Evolutionary conservation across 1,284 basidiomycete species (phyloP).

Genomic region (Heliocybe sulcata): DNA sequence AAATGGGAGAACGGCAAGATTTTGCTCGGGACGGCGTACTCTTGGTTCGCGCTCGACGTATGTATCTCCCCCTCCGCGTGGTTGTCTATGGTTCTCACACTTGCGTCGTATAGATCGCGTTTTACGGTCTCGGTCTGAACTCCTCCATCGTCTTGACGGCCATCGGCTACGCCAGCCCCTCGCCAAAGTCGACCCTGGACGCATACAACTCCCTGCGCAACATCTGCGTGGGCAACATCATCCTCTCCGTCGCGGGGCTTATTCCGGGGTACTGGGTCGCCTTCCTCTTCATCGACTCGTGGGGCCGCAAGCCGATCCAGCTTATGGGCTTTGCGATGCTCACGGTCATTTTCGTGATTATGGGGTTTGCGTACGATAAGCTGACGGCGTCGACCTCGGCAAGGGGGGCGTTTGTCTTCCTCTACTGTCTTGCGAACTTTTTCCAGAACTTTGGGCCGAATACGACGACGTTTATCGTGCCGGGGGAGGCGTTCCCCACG

Average conservation of each 20-base stretch:
- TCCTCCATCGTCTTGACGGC: constrained; percentile 55
- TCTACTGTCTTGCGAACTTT: constrained; percentile 72
- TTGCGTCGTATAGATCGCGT: constrained; percentile 61
- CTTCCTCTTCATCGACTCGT: constrained; percentile 63
- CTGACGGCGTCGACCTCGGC: constrained; percentile 46
- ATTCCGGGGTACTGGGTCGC: constrained; percentile 73
- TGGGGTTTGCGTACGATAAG: constrained; percentile 69
- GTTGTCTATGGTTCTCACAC: constrained; percentile 3
- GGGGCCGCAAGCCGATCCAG: constrained; percentile 74
- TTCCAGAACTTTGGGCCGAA: constrained; percentile 80
- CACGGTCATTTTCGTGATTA: constrained; percentile 55
- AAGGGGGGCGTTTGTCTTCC: constrained; percentile 65
- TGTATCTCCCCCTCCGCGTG: constrained; percentile 18
- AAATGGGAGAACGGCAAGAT: constrained; percentile 61
- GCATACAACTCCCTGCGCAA: constrained; percentile 48
- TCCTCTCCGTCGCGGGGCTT: constrained; percentile 64
- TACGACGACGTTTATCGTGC: constrained; percentile 77
- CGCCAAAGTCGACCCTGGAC: constrained; percentile 25
- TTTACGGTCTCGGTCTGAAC: constrained; percentile 83
- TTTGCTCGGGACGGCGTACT: constrained; percentile 54
- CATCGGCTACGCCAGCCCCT: constrained; percentile 48
- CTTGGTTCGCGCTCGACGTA: constrained; percentile 76
- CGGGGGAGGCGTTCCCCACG: constrained; percentile 84
- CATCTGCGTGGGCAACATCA: constrained; percentile 56
- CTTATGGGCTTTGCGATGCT: constrained; percentile 73